Evolutionary conservation across 1,284 basidiomycete species (phyloP).

Genomic region (Pterulicium gracile): DNA sequence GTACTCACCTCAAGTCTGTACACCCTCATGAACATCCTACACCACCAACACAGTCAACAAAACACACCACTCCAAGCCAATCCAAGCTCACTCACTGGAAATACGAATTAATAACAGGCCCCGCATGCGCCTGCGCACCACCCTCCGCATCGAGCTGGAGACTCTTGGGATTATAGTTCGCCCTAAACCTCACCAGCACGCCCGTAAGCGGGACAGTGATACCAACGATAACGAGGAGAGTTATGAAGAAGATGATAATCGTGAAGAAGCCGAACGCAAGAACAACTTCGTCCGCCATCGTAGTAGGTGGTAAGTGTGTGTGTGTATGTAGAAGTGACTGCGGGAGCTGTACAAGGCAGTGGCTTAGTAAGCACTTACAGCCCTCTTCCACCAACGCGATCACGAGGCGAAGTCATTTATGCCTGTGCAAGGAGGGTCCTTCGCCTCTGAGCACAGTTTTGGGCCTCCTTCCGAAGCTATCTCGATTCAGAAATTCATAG

Average conservation of each 20-base stretch:
- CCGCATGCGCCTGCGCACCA: conserved; percentile 64
- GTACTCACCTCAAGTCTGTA: conserved; percentile 60
- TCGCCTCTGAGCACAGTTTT: too few relatives aligned
- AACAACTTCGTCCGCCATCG: background rate
- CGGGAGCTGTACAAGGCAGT: too few relatives aligned
- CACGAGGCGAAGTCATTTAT: too few relatives aligned
- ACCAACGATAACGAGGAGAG: conserved; percentile 38
- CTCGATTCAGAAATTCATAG: too few relatives aligned
- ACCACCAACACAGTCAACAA: conserved; percentile 24
- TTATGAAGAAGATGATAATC: conserved; percentile 33
- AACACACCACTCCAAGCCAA: conserved; percentile 11
- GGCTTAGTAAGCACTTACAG: too few relatives aligned
- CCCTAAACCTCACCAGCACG: conserved; percentile 61
- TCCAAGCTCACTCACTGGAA: conserved; percentile 4
- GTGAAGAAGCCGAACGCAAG: conserved; percentile 25
- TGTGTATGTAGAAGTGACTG: too few relatives aligned
- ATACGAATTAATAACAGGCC: conserved; percentile 49
- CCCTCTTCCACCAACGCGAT: too few relatives aligned
- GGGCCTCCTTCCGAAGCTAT: too few relatives aligned
- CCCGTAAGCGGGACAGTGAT: conserved; percentile 57
- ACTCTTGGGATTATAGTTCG: conserved; percentile 75
- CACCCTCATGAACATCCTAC: conserved; percentile 66
- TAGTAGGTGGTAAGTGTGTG: too few relatives aligned
- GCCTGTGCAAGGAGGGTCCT: too few relatives aligned
- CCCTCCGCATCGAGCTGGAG: conserved; percentile 75